Evolutionary conservation across 768 basidiomycete species (phyloP).

Genomic region (Amanita rimosa): DNA sequence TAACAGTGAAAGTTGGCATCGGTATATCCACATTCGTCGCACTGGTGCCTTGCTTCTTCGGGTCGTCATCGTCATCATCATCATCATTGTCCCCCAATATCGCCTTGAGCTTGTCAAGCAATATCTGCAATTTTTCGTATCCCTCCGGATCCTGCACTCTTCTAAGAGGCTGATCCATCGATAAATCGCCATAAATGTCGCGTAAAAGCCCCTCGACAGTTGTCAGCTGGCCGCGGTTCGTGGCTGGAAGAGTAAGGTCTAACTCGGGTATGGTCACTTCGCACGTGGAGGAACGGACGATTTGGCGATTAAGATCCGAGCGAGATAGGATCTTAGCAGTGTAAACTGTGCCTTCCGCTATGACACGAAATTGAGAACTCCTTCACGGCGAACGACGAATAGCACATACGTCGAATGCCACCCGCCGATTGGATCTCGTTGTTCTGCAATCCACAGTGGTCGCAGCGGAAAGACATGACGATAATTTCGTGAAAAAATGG

Average conservation of each 20-base stretch:
- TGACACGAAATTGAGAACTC: background rate
- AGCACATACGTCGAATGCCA: slow-evolving; percentile 60
- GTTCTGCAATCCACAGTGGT: slow-evolving; percentile 81
- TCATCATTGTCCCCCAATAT: slow-evolving; percentile 50
- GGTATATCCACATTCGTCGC: slow-evolving; percentile 18
- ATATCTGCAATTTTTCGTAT: slow-evolving; percentile 60
- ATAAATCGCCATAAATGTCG: slow-evolving; percentile 73
- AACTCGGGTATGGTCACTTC: slow-evolving; percentile 80
- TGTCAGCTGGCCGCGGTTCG: slow-evolving; percentile 83
- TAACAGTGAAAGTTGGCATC: slow-evolving; percentile 68
- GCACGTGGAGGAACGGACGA: slow-evolving; percentile 81
- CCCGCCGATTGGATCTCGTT: slow-evolving; percentile 94
- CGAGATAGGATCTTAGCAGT: slow-evolving; percentile 67
- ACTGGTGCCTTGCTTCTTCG: slow-evolving; percentile 21
- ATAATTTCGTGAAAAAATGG: slow-evolving; percentile 94
- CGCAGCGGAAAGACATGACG: slow-evolving; percentile 93
- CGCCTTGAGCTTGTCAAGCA: slow-evolving; percentile 55
- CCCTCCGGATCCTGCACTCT: slow-evolving; percentile 64
- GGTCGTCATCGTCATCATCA: slow-evolving; percentile 27
- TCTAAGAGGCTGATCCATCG: slow-evolving; percentile 73
- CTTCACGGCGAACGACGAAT: background rate
- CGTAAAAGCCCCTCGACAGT: slow-evolving; percentile 89
- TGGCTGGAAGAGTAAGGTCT: slow-evolving; percentile 82
- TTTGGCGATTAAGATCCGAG: slow-evolving; percentile 81
- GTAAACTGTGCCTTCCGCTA: slow-evolving; percentile 78